A percentile compares a stretch with the other conserved stretches of the same genome.
Conservation (phyloP, 1,284 basidiomycete genomes). For the Rhodotorula sp. region DNA sequence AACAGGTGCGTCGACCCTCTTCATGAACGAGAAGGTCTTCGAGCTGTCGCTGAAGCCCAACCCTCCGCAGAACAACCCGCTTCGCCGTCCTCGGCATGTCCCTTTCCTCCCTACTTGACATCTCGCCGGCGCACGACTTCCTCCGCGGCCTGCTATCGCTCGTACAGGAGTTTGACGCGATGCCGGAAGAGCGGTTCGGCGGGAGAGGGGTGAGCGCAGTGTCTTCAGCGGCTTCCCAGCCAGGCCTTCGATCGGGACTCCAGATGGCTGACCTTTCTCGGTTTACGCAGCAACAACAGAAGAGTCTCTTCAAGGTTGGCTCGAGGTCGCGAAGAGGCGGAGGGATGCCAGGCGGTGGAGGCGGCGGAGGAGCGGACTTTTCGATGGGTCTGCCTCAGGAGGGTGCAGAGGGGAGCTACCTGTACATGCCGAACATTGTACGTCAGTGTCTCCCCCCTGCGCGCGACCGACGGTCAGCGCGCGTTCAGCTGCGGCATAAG, state of each 20-base stretch:
- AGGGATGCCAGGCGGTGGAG: not conserved
- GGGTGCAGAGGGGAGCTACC: conserved; percentile 64
- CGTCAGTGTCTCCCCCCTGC: conserved; percentile 22
- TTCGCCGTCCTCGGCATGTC: conserved; percentile 81
- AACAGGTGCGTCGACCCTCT: conserved; percentile 59
- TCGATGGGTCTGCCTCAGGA: conserved; percentile 60
- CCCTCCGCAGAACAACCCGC: conserved; percentile 61
- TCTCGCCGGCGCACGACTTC: conserved; percentile 71
- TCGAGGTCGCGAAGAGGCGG: conserved; percentile 7
- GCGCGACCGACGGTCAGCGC: not conserved
- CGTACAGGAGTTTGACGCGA: conserved; percentile 71
- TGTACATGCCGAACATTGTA: conserved; percentile 66
- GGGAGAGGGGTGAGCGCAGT: conserved; percentile 44
- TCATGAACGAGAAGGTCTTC: not conserved
- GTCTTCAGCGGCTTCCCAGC: no score
- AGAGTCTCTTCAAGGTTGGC: conserved; percentile 28
- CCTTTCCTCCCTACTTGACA: conserved; percentile 69
- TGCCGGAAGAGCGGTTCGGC: conserved; percentile 74
- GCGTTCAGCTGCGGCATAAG: not conserved
- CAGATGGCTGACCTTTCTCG: not conserved
- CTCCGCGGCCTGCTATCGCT: conserved; percentile 68
- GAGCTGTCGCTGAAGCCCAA: no score
- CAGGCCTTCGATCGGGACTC: not conserved
- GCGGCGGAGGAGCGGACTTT: conserved; percentile 59
- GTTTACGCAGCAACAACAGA: conserved; percentile 3